phyloP scores from a whole-genome alignment of 2,329 filamentous ascomycete species.

The Xylariaceae sp. region DNA sequence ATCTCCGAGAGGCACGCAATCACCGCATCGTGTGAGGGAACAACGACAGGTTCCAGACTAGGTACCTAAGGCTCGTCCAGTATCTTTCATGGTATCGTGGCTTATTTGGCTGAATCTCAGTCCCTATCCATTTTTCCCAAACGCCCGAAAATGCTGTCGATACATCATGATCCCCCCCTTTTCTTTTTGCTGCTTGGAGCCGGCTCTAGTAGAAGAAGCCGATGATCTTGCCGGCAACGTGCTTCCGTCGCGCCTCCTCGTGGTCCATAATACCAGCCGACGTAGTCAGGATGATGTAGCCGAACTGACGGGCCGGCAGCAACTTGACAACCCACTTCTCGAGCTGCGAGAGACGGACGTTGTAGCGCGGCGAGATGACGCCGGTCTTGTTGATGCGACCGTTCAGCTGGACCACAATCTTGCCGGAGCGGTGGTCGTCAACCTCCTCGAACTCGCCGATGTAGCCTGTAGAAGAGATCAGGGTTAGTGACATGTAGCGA shows the following conservation, averaged over 20 bases:
- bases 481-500: conserved; percentile 72
- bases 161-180: conserved; percentile 6
- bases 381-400: conserved; percentile 98
- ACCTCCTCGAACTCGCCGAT: conserved; percentile 99
- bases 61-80: conserved; percentile 15
- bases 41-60: too few species aligned
- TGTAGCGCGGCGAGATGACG: conserved; percentile 99
- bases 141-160: conserved; percentile 25
- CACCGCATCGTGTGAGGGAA: too few species aligned
- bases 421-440: conserved; percentile 98
- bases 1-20: too few species aligned
- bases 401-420: conserved; percentile 99
- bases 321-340: conserved; percentile 99
- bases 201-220: conserved; percentile 91
- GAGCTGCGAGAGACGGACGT: conserved; percentile 92
- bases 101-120: conserved; percentile 20
- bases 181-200: conserved; percentile 3
- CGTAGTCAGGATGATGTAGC: conserved; percentile 98
- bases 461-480: conserved; percentile 59
- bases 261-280: conserved; percentile 99
- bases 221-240: conserved; percentile 98
- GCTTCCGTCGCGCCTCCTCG: conserved; percentile 98
- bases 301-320: conserved; percentile 98
- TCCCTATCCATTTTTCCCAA: conserved; percentile 20
- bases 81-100: conserved; percentile 23